Evolutionary conservation across 495 filamentous ascomycete species (phyloP).

Genomic region (Paragyromitra xinjiangensis): DNA sequence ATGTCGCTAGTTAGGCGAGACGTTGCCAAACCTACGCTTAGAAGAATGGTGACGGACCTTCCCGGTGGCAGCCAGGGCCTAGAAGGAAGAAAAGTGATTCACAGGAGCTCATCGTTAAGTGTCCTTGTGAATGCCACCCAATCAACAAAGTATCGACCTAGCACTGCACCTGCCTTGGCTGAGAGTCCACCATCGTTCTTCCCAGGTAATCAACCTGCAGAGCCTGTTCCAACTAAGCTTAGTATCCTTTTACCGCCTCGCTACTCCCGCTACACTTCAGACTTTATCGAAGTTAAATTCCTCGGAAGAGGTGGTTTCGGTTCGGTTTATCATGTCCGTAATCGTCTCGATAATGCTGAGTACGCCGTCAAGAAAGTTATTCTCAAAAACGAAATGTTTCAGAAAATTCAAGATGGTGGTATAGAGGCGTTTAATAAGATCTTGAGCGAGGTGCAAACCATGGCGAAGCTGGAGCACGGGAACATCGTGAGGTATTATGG

Average conservation of each 20-base stretch:
- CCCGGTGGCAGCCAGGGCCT: not conserved
- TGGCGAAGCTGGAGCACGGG: slow-evolving; percentile 65
- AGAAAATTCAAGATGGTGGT: slow-evolving; percentile 44
- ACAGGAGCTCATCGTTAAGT: slow-evolving; percentile 45
- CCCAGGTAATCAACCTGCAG: not conserved
- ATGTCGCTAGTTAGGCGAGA: slow-evolving; percentile 38
- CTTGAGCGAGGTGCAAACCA: slow-evolving; percentile 66
- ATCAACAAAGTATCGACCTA: slow-evolving; percentile 26
- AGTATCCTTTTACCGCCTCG: slow-evolving; percentile 30
- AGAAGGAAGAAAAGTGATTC: slow-evolving; percentile 29
- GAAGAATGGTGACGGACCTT: slow-evolving; percentile 37
- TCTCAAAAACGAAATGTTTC: slow-evolving; percentile 63
- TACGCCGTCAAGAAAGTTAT: slow-evolving; percentile 68
- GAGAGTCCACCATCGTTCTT: slow-evolving; percentile 33
- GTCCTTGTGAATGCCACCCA: slow-evolving; percentile 40
- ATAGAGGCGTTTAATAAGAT: slow-evolving; percentile 62
- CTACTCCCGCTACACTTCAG: slow-evolving; percentile 39
- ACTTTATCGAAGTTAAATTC: slow-evolving; percentile 41
- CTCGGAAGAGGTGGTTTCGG: slow-evolving; percentile 66
- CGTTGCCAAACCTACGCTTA: slow-evolving; percentile 20
- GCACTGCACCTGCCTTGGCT: slow-evolving; percentile 38
- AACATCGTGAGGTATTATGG: slow-evolving; percentile 67
- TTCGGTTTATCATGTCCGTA: slow-evolving; percentile 64
- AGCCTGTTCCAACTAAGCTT: slow-evolving; percentile 10
- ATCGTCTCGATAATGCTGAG: slow-evolving; percentile 64